These are phyloP conservation scores for Cystoderma amianthinum DNA, from an alignment of 768 basidiomycete species.

Conservation along the genomic window DNA sequence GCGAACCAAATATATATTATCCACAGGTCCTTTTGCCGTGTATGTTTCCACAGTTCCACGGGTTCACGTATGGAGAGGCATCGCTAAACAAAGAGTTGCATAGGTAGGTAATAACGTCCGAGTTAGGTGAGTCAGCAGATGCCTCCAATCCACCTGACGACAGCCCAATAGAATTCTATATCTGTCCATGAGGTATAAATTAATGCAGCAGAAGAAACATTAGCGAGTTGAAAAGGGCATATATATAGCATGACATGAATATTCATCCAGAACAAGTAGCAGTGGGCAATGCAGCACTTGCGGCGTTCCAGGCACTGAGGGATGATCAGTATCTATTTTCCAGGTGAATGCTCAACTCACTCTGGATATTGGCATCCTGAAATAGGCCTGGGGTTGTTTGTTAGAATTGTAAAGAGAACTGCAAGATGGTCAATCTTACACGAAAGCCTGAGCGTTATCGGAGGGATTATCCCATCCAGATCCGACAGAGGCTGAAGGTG, in stretches of 20 bases:
- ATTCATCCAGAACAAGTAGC: slow-evolving; percentile 31
- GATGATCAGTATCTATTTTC: slow-evolving; percentile 2
- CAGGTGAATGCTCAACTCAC: slow-evolving; percentile 19
- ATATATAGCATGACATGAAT: neutral
- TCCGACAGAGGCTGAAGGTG: slow-evolving; percentile 48
- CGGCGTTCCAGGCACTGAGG: slow-evolving; percentile 52
- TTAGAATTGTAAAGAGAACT: neutral
- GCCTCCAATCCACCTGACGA: neutral
- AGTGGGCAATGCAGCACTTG: slow-evolving; percentile 37
- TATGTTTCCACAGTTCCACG: neutral
- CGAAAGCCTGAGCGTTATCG: slow-evolving; percentile 55
- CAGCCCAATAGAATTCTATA: neutral
- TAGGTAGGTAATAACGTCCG: neutral
- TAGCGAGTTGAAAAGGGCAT: neutral
- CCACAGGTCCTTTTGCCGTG: neutral
- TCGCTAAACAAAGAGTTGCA: neutral
- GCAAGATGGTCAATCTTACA: slow-evolving; percentile 23
- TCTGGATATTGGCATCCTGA: slow-evolving; percentile 61
- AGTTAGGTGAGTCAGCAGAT: neutral
- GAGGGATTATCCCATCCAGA: slow-evolving; percentile 69
- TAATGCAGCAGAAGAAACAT: neutral
- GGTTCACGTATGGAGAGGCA: neutral
- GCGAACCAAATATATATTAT: no score
- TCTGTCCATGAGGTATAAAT: neutral
- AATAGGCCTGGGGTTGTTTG: slow-evolving; percentile 30